Conservation (phyloP, 306 rosid genomes). For the Luffa aegyptiaca region DNA sequence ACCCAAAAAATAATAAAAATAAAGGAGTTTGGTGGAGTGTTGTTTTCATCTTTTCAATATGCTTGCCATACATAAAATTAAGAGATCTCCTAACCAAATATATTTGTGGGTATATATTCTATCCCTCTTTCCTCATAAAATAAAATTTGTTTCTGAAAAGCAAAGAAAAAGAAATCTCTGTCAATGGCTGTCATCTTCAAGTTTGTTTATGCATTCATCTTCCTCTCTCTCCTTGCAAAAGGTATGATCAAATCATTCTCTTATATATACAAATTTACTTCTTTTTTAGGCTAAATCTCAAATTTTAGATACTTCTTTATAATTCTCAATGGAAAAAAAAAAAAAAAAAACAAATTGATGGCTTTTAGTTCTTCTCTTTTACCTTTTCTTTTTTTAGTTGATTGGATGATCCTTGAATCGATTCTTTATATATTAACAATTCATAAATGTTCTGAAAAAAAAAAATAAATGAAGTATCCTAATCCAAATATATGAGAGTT, state of each 20-base stretch:
- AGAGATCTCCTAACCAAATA: neutral
- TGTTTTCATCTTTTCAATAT: neutral
- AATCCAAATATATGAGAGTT: neutral
- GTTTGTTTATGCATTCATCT: neutral
- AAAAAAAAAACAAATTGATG: neutral
- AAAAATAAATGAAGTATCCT: neutral
- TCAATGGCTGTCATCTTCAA: neutral
- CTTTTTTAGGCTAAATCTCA: neutral
- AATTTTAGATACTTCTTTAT: neutral
- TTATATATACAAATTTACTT: too few species aligned
- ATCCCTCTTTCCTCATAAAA: neutral
- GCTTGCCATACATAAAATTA: neutral
- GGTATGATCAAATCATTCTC: neutral
- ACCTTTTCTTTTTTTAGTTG: neutral
- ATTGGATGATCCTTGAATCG: neutral
- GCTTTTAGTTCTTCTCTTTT: neutral
- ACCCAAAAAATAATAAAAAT: neutral
- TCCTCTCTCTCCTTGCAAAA: neutral
- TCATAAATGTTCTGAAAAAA: neutral
- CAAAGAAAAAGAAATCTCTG: neutral
- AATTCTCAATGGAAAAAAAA: neutral
- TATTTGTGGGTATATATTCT: neutral
- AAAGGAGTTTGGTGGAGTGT: neutral
- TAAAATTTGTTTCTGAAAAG: neutral
- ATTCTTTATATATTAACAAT: neutral